Percentiles rank a stretch among this genome's conserved stretches.
Evolutionary conservation across 2,329 filamentous ascomycete species (phyloP).

Genomic region (Fusarium pilosicola): DNA sequence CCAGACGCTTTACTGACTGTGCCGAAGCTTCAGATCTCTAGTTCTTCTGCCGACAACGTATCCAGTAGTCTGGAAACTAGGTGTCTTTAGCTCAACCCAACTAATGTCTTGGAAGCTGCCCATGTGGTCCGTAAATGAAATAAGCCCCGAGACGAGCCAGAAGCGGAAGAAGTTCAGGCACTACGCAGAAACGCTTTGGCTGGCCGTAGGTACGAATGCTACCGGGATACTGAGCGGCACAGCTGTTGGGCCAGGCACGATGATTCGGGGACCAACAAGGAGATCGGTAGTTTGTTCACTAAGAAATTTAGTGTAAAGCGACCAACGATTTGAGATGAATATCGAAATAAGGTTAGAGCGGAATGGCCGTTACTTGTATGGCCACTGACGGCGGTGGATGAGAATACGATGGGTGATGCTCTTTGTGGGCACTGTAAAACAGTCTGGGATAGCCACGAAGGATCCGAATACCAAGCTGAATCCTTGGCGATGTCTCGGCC

Average conservation of each 20-base stretch:
- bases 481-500: background rate
- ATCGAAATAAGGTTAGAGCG: slow-evolving; percentile 23
- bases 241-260: background rate
- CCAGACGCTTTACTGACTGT: slow-evolving; percentile 6
- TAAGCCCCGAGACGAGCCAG: background rate
- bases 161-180: background rate
- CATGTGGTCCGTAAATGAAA: background rate
- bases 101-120: background rate
- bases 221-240: background rate
- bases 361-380: background rate
- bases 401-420: background rate
- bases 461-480: slow-evolving; percentile 10
- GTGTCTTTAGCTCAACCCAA: background rate
- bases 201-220: background rate
- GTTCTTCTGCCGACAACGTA: background rate
- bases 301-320: background rate
- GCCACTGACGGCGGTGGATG: slow-evolving; percentile 19
- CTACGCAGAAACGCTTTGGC: background rate
- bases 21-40: background rate
- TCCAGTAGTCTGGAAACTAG: slow-evolving; percentile 1
- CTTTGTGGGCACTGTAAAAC: background rate
- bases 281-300: background rate
- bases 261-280: background rate
- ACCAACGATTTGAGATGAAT: background rate
- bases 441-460: background rate